Conservation (phyloP, 805 yeast species). For the Blastobotrys attinorum region DNA sequence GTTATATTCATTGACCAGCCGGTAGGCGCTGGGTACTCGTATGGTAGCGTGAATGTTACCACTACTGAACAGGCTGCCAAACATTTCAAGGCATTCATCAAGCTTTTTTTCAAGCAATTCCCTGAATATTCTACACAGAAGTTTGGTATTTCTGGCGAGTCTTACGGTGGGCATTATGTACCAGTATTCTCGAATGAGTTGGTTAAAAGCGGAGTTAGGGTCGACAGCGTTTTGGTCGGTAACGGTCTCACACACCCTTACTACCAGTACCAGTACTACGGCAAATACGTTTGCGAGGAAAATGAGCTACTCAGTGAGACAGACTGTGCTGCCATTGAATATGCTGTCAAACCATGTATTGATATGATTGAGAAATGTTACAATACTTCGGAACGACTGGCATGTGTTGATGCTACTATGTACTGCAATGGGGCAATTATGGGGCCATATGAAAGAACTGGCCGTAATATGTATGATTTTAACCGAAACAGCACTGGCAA, state of each 20-base stretch:
- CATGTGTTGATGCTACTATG: conserved; percentile 75
- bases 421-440: conserved; percentile 37
- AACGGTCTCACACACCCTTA: conserved; percentile 84
- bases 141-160: conserved; percentile 89
- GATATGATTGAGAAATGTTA: conserved; percentile 59
- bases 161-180: conserved; percentile 90
- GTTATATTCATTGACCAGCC: conserved; percentile 80
- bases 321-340: conserved; percentile 62
- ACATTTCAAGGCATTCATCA: conserved; percentile 80
- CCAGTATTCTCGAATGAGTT: conserved; percentile 65
- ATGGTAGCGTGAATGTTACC: conserved; percentile 52
- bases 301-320: conserved; percentile 49
- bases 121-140: conserved; percentile 52
- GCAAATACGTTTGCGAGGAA: conserved; percentile 77
- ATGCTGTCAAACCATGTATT: conserved; percentile 36
- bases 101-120: conserved; percentile 74
- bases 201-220: conserved; percentile 49
- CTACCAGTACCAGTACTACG: conserved; percentile 65
- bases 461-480: conserved; percentile 56
- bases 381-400: conserved; percentile 43
- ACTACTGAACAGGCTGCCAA: conserved; percentile 77
- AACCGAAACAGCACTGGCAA: conserved; percentile 38
- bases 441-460: conserved; percentile 48
- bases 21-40: conserved; percentile 67
- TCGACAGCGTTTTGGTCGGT: conserved; percentile 77